Conservation (phyloP, 495 filamentous ascomycete species). For the Xylaria longipes region DNA sequence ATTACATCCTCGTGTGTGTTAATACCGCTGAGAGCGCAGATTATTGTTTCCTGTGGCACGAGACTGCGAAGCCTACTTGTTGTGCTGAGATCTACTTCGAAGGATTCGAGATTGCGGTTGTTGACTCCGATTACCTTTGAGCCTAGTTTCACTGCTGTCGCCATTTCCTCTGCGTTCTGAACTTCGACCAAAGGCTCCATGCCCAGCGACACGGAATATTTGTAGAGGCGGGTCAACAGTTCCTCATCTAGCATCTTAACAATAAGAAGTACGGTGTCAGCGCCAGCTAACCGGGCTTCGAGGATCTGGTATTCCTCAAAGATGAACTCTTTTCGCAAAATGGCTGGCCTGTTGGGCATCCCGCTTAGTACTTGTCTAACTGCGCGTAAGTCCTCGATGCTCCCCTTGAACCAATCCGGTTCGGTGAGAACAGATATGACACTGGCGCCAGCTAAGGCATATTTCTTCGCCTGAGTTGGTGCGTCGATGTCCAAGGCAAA, state of each 20-base stretch:
- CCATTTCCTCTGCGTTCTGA: conserved; percentile 92
- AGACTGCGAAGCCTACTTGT: conserved; percentile 88
- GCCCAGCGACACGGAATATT: conserved; percentile 85
- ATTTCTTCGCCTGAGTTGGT: conserved; percentile 86
- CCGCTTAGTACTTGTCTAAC: conserved; percentile 87
- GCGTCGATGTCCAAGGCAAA: conserved; percentile 89
- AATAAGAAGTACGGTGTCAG: conserved; percentile 94
- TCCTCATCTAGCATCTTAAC: conserved; percentile 93
- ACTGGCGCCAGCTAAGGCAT: conserved; percentile 92
- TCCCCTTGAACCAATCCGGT: conserved; percentile 98
- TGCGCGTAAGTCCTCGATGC: conserved; percentile 88
- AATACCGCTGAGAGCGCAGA: conserved; percentile 95
- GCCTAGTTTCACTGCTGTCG: conserved; percentile 81
- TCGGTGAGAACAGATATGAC: conserved; percentile 98
- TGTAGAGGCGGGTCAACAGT: conserved; percentile 79
- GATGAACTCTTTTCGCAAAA: conserved; percentile 95
- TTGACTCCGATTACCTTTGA: conserved; percentile 98
- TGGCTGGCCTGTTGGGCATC: conserved; percentile 88
- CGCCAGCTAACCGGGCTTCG: conserved; percentile 90
- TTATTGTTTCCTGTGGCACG: conserved; percentile 83
- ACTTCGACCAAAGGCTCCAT: conserved; percentile 99
- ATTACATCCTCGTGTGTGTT: conserved; percentile 88
- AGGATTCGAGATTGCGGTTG: conserved; percentile 93
- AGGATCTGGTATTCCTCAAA: conserved; percentile 99
- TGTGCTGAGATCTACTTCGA: conserved; percentile 94